Conservation (phyloP, 805 yeast genomes). For the Komagataella pastoris region DNA sequence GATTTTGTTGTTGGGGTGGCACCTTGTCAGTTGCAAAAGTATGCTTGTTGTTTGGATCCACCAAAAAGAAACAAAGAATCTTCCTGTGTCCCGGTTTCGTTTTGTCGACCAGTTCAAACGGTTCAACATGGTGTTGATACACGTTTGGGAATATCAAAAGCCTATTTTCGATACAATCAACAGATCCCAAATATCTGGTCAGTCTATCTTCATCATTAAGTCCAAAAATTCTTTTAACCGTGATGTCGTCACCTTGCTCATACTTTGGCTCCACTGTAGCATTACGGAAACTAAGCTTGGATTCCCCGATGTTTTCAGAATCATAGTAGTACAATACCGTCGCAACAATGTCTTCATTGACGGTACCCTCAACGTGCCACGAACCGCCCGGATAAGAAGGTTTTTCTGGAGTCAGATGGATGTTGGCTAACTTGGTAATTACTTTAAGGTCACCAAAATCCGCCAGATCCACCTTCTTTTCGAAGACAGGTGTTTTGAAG, state of each 20-base stretch:
- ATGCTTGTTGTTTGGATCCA: not conserved
- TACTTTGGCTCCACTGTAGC: not conserved
- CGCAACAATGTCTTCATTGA: not conserved
- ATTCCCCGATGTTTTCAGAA: not conserved
- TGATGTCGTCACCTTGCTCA: not conserved
- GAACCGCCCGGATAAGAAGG: not conserved
- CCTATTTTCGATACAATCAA: not conserved
- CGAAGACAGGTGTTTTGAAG: not conserved
- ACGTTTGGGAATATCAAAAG: not conserved
- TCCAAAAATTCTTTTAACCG: not conserved
- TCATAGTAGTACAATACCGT: not conserved
- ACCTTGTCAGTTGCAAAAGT: not conserved
- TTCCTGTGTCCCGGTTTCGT: not conserved
- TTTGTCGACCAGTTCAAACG: not conserved
- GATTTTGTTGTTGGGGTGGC: not conserved
- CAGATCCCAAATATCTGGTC: not conserved
- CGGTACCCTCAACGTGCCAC: not conserved
- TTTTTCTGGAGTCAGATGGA: not conserved
- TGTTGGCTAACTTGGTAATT: not conserved
- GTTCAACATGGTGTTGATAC: not conserved
- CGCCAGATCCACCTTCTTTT: not conserved
- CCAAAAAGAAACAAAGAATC: not conserved
- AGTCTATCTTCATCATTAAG: not conserved
- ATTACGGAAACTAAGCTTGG: not conserved
- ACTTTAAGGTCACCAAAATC: not conserved